phyloP scores from a whole-genome alignment of 257 asterid genomes.

The Nicotiana sylvestris region DNA sequence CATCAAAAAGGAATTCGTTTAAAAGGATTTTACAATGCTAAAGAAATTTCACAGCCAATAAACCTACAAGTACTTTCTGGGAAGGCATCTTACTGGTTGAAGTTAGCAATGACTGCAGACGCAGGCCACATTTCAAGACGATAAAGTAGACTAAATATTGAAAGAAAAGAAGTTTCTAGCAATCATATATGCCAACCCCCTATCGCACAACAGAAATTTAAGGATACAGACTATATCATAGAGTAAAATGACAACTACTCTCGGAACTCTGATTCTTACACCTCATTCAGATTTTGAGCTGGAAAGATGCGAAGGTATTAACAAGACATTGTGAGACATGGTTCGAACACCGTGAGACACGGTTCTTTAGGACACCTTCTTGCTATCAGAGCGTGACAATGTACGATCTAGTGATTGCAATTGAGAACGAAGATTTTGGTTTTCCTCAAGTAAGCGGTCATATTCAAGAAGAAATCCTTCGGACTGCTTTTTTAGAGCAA shows the following conservation, averaged over 20 bases:
- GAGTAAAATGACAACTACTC: neutral
- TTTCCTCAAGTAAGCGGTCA: conserved; percentile 82
- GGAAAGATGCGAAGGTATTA: neutral
- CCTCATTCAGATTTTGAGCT: neutral
- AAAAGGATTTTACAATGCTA: neutral
- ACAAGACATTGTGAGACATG: neutral
- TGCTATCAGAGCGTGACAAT: conserved; percentile 61
- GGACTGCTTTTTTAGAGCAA: conserved; percentile 77
- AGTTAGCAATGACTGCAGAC: neutral
- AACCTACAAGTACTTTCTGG: neutral
- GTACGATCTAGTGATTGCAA: conserved; percentile 64
- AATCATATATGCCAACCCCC: neutral
- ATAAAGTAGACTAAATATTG: neutral
- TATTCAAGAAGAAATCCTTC: conserved; percentile 87
- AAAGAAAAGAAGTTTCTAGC: neutral
- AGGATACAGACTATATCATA: neutral
- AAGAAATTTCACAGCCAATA: neutral
- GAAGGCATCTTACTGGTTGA: neutral
- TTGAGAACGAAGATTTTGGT: conserved; percentile 69
- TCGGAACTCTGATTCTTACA: neutral
- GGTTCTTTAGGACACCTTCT: conserved; percentile 52
- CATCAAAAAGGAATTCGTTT: neutral
- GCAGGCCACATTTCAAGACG: neutral
- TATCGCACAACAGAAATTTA: neutral
- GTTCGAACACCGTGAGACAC: neutral